A percentile compares a stretch with the other conserved stretches of the same genome.
phyloP scores from a whole-genome alignment of 2,329 filamentous ascomycete species.

The Coleophoma crateriformis region DNA sequence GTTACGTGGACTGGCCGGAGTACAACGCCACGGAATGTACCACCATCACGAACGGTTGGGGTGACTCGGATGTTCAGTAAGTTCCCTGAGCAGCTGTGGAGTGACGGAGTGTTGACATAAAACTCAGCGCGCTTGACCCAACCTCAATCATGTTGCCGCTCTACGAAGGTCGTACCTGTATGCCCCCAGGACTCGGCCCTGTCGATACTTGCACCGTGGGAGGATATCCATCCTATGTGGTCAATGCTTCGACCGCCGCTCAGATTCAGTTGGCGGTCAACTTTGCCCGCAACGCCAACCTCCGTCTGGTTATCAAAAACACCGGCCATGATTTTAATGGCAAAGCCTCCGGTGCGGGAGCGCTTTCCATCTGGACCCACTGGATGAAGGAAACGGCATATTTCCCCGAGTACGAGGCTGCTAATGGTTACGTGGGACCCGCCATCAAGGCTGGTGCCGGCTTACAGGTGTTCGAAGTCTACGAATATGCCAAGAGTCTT shows the following conservation, averaged over 20 bases:
- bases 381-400: conserved; percentile 36
- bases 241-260: conserved; percentile 16
- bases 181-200: conserved; percentile 9
- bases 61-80: conserved; percentile 30
- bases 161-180: conserved; percentile 35
- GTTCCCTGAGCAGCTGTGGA: conserved; percentile 7
- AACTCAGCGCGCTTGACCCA: conserved; percentile 27
- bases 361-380: conserved; percentile 44
- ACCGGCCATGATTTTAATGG: conserved; percentile 42
- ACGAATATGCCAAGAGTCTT: conserved; percentile 33
- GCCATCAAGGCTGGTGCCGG: conserved; percentile 33
- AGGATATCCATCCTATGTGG: conserved; percentile 13
- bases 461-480: conserved; percentile 38
- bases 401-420: conserved; percentile 26
- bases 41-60: conserved; percentile 23
- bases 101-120: conserved; percentile 22
- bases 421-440: conserved; percentile 26
- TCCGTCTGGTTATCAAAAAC: conserved; percentile 33
- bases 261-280: conserved; percentile 19
- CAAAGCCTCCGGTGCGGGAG: conserved; percentile 38
- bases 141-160: conserved; percentile 41
- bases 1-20: conserved; percentile 28
- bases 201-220: conserved; percentile 9
- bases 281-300: conserved; percentile 26
- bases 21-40: conserved; percentile 28